These are phyloP conservation scores for Sporothrix sp. DNA, from an alignment of 2,329 filamentous ascomycete species.

Conservation along the genomic window DNA sequence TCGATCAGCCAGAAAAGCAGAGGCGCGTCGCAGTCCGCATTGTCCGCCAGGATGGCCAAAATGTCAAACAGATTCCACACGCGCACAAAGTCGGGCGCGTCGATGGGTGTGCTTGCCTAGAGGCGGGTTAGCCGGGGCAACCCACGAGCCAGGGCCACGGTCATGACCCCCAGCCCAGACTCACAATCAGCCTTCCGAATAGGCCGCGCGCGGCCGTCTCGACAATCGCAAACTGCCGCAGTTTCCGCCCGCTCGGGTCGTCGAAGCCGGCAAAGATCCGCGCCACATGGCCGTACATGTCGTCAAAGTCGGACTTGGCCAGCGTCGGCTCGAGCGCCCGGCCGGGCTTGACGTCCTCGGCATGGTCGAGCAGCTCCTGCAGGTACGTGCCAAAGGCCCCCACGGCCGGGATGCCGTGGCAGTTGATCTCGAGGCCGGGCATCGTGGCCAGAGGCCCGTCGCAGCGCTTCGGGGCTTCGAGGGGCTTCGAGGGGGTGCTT, in stretches of 20 bases:
- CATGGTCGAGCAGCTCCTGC: constrained; percentile 47
- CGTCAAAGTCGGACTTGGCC: constrained; percentile 54
- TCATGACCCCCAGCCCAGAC: constrained; percentile 27
- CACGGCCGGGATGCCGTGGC: constrained; percentile 43
- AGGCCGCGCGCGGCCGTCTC: constrained; percentile 75
- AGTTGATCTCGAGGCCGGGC: constrained; percentile 38
- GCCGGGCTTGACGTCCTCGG: constrained; percentile 48
- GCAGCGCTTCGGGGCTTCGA: not conserved
- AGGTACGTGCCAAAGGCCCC: constrained; percentile 45
- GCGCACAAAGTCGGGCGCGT: constrained; percentile 66
- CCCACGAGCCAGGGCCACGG: constrained; percentile 31
- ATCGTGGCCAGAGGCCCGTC: constrained; percentile 29
- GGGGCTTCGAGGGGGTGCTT: too few species aligned
- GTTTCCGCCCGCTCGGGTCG: constrained; percentile 30
- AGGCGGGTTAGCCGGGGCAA: not conserved
- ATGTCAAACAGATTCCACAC: constrained; percentile 94
- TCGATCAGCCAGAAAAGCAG: constrained; percentile 86
- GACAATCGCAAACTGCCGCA: constrained; percentile 57
- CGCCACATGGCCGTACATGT: constrained; percentile 37
- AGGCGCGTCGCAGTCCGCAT: constrained; percentile 65
- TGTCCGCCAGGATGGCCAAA: constrained; percentile 77
- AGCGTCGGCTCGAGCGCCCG: constrained; percentile 63
- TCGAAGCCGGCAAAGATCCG: constrained; percentile 27
- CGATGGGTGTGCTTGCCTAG: constrained; percentile 64
- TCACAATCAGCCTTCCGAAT: constrained; percentile 71